These are phyloP conservation scores for Candolleomyces efflorescens DNA, from an alignment of 768 basidiomycete genomes.

Conservation along the genomic window DNA sequence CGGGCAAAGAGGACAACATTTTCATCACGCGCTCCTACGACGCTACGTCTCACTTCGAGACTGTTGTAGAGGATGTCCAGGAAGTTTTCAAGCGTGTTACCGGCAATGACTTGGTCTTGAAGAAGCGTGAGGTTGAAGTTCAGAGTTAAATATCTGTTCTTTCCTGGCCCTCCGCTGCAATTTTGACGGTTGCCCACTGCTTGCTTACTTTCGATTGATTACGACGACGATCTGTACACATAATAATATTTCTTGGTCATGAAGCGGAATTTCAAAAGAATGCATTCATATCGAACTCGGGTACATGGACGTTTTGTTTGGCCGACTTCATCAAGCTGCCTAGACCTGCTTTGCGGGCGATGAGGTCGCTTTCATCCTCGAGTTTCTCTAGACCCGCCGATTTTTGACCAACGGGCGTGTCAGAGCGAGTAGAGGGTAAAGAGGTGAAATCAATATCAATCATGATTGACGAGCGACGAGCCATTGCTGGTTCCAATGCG, in stretches of 20 bases:
- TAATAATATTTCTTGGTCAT: conserved; percentile 2
- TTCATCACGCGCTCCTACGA: conserved; percentile 98
- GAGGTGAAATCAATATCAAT: conserved; percentile 86
- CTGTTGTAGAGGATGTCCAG: conserved; percentile 94
- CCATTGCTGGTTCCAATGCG: conserved; percentile 46
- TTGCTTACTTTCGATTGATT: conserved; percentile 3
- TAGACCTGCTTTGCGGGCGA: conserved; percentile 66
- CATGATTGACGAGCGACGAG: conserved; percentile 68
- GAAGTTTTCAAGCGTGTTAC: conserved; percentile 92
- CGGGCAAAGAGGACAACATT: conserved; percentile 82
- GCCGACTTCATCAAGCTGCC: conserved; percentile 90
- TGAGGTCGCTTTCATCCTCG: conserved; percentile 53
- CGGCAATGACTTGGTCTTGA: conserved; percentile 75
- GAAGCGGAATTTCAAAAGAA: conserved; percentile 48
- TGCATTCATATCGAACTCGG: conserved; percentile 83
- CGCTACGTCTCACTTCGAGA: conserved; percentile 98
- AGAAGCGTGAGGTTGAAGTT: conserved; percentile 77
- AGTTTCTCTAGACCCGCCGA: conserved; percentile 16
- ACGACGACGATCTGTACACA: background rate
- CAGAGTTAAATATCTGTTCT: conserved; percentile 33
- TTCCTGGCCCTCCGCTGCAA: background rate
- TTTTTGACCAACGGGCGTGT: conserved; percentile 37
- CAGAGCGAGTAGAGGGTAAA: conserved; percentile 50
- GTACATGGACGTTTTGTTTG: conserved; percentile 79
- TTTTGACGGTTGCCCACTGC: background rate